Evolutionary conservation across 345 rosid species (phyloP), one percentile per base, ranked within the genome.

Genomic region (Laguncularia racemosa): DNA sequence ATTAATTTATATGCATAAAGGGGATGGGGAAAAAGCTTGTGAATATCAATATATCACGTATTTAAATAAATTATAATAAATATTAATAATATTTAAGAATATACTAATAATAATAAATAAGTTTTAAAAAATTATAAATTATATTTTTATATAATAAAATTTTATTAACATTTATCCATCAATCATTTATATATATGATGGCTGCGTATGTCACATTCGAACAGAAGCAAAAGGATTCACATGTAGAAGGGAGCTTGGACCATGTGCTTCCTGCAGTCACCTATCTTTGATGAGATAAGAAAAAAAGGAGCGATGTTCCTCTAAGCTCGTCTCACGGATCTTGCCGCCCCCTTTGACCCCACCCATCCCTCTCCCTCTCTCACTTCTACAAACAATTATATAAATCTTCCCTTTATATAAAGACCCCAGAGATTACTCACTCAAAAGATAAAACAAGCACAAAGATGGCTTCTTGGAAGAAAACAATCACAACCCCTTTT

Each of bases 401-500:
- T 15, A 12, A 19, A 16, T 44, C 45, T 18, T 48, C 40, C 20
- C 12, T 50, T 40, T 20, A 44, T 20, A 28, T 20, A 44, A 14
- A 51, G 28, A n/a, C 28, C 13, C 28, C 20, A 40, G 53, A 20
- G 16, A 38, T 28, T 56, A 33, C 60, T 1, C 16, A 12, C 16
- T 17, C 11, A 40, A 20, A 52, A 16, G 19, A 54, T 23, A 59
- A 52, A 20, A 46, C 16, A 15, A 48, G 55, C 15, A 19, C 18
- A 14, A 6, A 45, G 43, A 88, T 88, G 96, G 70, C 84, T 63
- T 85, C 93, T 19, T 85, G 93, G 96, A 85, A 85, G 75, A 83
- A 89, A 73, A 85, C 91, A 63, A 88, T 88, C 58, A 66, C 88
- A 16, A 68, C 89, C 23, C 97, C 95, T n/a, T 91, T 91, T 76